Evolutionary conservation across 73 alveolate genomes (phyloP), one percentile per base, ranked within the genome.

Genomic region (Strombidium stylifer): DNA sequence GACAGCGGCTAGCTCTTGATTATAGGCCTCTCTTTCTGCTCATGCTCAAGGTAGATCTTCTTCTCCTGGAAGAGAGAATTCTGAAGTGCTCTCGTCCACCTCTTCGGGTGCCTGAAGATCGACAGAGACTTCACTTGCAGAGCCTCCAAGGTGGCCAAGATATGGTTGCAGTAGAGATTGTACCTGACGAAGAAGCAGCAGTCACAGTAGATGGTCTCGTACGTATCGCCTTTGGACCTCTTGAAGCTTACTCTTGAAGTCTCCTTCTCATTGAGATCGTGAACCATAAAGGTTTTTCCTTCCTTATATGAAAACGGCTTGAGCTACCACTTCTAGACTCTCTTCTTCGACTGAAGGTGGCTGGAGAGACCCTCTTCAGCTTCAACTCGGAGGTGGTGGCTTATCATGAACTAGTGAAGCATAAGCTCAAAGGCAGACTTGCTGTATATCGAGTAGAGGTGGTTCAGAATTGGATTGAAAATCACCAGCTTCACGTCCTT

Each of bases 391-490:
- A 47, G 39, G 20, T 31, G 18, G 23, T 74, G 87, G 12, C 64
- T 46, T 15, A 50, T 39, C 32, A 10, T 27, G 37, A 19, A 74
- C 23, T 61, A 32, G 50, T n/a, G 49, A 12, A 64, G 73, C 79
- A 74, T 74, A 6, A 37, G 5, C 18, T 61, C 73, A 40, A 62
- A 74, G 7, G 87, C 66, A 25, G 28, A 64, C 19, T 59, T 15
- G 39, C 75, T 20, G 35, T 74, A 74, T 15, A 23, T n/a, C 20
- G 46, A 20, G 27, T 61, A 51, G 23, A 74, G 39, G 44, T 57
- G 55, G 26, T 21, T 64, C 21, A 76, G 46, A 6, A 76, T 28
- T 1, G 89, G 89, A 44, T 76, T 55, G 39, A 65, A 28, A 1
- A 65, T 18, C 10, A n/a, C n/a, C n/a, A n/a, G 52, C 70, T 32